Percentiles rank a stretch among this genome's conserved stretches.
Evolutionary conservation across 78 protist genomes (phyloP).

Genomic region (Dictyostelium brefeldianum): DNA sequence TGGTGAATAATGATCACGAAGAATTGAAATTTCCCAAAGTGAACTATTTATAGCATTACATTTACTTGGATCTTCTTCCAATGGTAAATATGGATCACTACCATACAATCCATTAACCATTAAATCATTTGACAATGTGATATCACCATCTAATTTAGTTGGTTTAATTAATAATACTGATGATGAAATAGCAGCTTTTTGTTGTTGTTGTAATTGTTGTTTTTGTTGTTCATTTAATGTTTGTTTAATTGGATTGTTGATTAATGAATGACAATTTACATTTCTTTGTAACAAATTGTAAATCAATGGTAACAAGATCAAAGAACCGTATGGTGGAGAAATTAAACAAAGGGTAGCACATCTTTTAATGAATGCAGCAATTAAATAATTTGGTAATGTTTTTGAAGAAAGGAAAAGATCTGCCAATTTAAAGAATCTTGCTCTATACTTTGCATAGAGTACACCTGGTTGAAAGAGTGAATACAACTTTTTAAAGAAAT

Average conservation of each 20-base stretch:
- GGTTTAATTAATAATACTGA: constrained; percentile 20
- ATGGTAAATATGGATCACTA: constrained; percentile 65
- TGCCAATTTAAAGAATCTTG: constrained; percentile 83
- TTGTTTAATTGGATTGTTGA: constrained; percentile 36
- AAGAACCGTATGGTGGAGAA: constrained; percentile 83
- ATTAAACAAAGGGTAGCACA: constrained; percentile 71
- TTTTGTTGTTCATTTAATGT: background rate
- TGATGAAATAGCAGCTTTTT: background rate
- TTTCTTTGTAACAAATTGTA: constrained; percentile 70
- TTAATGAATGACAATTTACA: constrained; percentile 76
- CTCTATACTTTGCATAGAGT: constrained; percentile 79
- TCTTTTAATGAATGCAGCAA: constrained; percentile 91
- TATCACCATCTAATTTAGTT: no score
- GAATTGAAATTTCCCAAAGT: constrained; percentile 84
- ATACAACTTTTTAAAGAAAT: constrained; percentile 84
- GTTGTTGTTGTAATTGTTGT: constrained; percentile 23
- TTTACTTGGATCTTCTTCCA: constrained; percentile 71
- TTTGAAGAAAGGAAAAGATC: constrained; percentile 63
- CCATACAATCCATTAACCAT: constrained; percentile 21
- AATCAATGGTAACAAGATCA: constrained; percentile 67
- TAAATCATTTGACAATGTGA: background rate
- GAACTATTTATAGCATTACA: constrained; percentile 78
- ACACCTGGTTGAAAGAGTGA: constrained; percentile 77
- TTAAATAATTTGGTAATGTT: constrained; percentile 82
- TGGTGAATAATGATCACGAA: constrained; percentile 57